Evolutionary conservation across 495 filamentous ascomycete species (phyloP).

Genomic region (Umbilicaria muhlenbergii): DNA sequence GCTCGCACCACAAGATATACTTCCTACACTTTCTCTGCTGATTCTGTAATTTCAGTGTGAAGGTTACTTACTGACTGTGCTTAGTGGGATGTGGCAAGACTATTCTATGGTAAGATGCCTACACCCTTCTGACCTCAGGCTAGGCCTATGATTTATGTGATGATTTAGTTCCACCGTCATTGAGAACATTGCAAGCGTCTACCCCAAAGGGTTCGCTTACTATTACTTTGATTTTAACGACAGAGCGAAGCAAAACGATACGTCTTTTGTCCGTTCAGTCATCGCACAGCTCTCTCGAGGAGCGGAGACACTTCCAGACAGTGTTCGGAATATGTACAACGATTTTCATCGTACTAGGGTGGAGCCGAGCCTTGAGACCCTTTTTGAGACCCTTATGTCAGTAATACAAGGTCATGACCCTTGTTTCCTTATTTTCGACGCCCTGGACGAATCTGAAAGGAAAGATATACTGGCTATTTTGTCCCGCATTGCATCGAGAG

Average conservation of each 20-base stretch:
- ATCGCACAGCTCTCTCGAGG: constrained; percentile 7
- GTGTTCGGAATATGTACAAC: not conserved
- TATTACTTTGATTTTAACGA: constrained; percentile 15
- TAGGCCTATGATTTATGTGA: too few relatives aligned
- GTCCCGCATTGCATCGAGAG: not conserved
- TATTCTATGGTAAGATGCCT: not conserved
- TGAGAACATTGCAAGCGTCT: not conserved
- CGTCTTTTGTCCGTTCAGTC: constrained; percentile 7
- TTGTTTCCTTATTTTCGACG: constrained; percentile 14
- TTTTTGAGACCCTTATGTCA: not conserved
- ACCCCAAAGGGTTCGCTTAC: constrained; percentile 2
- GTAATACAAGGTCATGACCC: not conserved
- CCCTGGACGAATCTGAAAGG: constrained; percentile 16
- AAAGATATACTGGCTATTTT: constrained; percentile 9
- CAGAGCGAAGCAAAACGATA: not conserved
- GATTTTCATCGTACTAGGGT: not conserved
- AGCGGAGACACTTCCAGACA: not conserved
- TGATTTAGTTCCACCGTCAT: constrained; percentile 7
- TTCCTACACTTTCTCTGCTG: too few relatives aligned
- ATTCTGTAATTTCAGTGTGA: too few relatives aligned
- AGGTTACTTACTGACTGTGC: too few relatives aligned
- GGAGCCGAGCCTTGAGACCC: not conserved
- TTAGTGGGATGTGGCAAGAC: constrained; percentile 1
- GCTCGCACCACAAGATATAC: too few relatives aligned
- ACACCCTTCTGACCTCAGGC: not conserved